phyloP scores from a whole-genome alignment of 2,329 filamentous ascomycete genomes.

The Metarhizium brunneum region DNA sequence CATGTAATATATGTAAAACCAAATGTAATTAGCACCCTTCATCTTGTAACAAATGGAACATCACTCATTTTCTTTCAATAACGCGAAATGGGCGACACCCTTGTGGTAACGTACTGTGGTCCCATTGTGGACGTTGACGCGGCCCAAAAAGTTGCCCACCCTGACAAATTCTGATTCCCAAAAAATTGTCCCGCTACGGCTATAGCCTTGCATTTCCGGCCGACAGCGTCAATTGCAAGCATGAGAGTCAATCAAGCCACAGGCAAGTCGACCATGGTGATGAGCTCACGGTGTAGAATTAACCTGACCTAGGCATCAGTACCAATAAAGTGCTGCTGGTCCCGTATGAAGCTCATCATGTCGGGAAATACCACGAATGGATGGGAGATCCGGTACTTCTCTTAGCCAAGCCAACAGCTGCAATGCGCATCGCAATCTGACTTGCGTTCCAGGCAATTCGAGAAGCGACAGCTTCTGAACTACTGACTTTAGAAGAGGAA shows the following conservation, averaged over 20 bases:
- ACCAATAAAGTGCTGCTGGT: conserved; percentile 64
- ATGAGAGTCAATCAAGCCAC: conserved; percentile 38
- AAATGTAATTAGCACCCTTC: no score
- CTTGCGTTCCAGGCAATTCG: conserved; percentile 54
- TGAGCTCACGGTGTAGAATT: not conserved
- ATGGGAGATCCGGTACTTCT: conserved; percentile 66
- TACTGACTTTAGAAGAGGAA: conserved; percentile 70
- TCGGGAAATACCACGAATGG: conserved; percentile 77
- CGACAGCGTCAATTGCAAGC: conserved; percentile 5
- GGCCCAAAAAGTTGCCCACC: not conserved
- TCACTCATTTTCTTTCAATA: no score
- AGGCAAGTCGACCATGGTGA: conserved; percentile 20
- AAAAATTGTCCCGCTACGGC: not conserved
- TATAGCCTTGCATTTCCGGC: not conserved
- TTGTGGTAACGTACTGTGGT: not conserved
- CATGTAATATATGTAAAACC: not conserved
- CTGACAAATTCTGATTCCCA: not conserved
- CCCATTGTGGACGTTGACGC: not conserved
- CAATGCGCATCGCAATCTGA: not conserved
- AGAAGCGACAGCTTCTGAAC: conserved; percentile 79
- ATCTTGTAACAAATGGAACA: not conserved
- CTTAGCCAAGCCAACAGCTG: not conserved
- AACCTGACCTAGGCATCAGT: conserved; percentile 46
- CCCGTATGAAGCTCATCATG: conserved; percentile 75
- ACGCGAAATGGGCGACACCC: not conserved